These are phyloP conservation scores for Parathielavia hyrcaniae DNA, from an alignment of 495 filamentous ascomycete genomes.

Conservation along the genomic window DNA sequence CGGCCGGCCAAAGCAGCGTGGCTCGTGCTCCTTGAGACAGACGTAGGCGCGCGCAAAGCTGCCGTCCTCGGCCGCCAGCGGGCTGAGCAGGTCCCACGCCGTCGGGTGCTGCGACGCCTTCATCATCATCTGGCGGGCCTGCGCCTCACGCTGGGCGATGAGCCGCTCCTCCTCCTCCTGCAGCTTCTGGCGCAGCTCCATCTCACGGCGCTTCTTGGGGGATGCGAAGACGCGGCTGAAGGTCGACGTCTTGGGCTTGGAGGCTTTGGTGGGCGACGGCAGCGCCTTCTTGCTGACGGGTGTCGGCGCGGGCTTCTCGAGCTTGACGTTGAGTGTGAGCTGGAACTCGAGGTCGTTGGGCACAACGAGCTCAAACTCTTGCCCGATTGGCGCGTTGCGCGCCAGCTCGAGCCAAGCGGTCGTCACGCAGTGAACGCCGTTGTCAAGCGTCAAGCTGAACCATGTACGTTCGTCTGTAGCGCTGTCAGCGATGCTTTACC, in stretches of 20 bases:
- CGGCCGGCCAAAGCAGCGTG: constrained; percentile 75
- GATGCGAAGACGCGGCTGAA: constrained; percentile 91
- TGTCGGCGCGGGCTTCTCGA: constrained; percentile 64
- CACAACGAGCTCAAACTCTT: constrained; percentile 96
- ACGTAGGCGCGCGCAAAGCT: constrained; percentile 92
- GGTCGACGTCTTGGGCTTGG: constrained; percentile 65
- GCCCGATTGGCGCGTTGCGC: constrained; percentile 87
- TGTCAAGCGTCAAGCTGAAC: constrained; percentile 93
- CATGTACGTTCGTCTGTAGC: constrained; percentile 78
- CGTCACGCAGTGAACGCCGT: constrained; percentile 94
- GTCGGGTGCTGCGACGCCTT: constrained; percentile 42
- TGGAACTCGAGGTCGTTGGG: constrained; percentile 96
- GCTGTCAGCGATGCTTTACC: constrained; percentile 22
- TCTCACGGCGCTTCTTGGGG: constrained; percentile 89
- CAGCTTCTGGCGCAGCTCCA: constrained; percentile 71
- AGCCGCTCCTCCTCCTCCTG: constrained; percentile 65
- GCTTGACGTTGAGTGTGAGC: constrained; percentile 89
- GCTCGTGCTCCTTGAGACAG: constrained; percentile 84
- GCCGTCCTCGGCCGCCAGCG: constrained; percentile 80
- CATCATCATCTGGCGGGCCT: constrained; percentile 49
- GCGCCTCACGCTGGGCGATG: constrained; percentile 59
- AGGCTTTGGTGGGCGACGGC: constrained; percentile 52
- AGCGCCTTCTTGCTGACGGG: constrained; percentile 31
- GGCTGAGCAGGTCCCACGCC: constrained; percentile 81
- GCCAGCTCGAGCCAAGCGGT: constrained; percentile 93